Evolutionary conservation across 257 asterid species (phyloP).

Genomic region (Solanum pimpinellifolium): DNA sequence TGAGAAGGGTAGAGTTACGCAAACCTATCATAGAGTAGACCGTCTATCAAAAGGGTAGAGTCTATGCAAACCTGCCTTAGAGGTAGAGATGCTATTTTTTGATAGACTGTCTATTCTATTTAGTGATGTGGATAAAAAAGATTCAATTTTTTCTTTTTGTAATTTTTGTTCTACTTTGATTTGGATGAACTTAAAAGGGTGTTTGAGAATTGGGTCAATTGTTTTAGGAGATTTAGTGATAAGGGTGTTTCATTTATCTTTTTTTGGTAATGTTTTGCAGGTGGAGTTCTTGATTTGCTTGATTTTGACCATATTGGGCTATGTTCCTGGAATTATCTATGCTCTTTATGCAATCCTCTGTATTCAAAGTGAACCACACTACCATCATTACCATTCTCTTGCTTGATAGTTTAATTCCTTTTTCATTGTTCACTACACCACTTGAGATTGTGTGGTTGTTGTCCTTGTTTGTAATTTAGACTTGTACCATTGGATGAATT

Average conservation of each 20-base stretch:
- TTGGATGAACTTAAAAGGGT: neutral
- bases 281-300: slow-evolving; percentile 41
- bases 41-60: too few species aligned
- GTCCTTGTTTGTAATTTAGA: neutral
- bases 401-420: neutral
- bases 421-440: neutral
- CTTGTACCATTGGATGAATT: neutral
- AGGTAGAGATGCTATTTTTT: neutral
- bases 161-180: neutral
- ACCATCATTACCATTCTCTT: neutral
- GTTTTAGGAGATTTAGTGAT: neutral
- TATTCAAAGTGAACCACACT: neutral
- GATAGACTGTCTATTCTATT: rapidly evolving
- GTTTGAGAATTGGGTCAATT: neutral
- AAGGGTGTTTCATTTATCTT: neutral
- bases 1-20: neutral
- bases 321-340: slow-evolving; percentile 52
- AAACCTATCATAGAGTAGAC: too few species aligned
- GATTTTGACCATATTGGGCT: slow-evolving; percentile 40
- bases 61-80: neutral
- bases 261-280: slow-evolving; percentile 18
- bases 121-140: neutral
- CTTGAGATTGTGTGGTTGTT: neutral
- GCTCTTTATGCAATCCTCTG: slow-evolving; percentile 38
- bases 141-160: neutral